Evolutionary conservation across 2,329 filamentous ascomycete genomes (phyloP).

Genomic region (Rutstroemia sp.): DNA sequence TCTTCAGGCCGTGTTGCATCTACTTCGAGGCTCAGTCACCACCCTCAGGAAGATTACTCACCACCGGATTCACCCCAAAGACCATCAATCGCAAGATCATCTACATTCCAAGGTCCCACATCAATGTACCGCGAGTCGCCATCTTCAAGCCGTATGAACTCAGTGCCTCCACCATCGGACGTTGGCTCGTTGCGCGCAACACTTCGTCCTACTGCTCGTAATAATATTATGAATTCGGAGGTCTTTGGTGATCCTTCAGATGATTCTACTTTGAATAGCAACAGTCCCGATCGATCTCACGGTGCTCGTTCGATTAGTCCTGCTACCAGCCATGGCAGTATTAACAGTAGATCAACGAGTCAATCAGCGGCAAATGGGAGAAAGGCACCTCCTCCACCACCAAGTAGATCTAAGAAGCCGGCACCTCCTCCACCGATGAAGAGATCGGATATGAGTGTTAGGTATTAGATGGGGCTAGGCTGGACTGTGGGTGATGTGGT

Average conservation of each 20-base stretch:
- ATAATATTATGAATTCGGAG: conserved; percentile 23
- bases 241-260: conserved; percentile 45
- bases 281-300: conserved; percentile 41
- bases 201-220: conserved; percentile 25
- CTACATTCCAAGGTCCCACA: conserved; percentile 52
- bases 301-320: conserved; percentile 46
- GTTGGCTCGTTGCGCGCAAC: conserved; percentile 33
- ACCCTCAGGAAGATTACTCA: conserved; percentile 22
- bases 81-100: conserved; percentile 41
- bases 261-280: conserved; percentile 40
- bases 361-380: conserved; percentile 34
- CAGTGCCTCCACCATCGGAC: conserved; percentile 36
- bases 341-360: conserved; percentile 43
- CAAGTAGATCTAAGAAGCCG: conserved; percentile 57
- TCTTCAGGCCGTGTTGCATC: conserved; percentile 22
- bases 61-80: conserved; percentile 31
- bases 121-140: conserved; percentile 43
- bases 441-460: conserved; percentile 33
- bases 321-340: conserved; percentile 43
- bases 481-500: neutral
- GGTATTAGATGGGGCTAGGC: neutral
- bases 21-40: conserved; percentile 15
- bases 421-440: conserved; percentile 59
- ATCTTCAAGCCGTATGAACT: conserved; percentile 41
- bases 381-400: conserved; percentile 56